Conservation (phyloP, 2,329 filamentous ascomycete species). For the Calonectria ilicicola region DNA sequence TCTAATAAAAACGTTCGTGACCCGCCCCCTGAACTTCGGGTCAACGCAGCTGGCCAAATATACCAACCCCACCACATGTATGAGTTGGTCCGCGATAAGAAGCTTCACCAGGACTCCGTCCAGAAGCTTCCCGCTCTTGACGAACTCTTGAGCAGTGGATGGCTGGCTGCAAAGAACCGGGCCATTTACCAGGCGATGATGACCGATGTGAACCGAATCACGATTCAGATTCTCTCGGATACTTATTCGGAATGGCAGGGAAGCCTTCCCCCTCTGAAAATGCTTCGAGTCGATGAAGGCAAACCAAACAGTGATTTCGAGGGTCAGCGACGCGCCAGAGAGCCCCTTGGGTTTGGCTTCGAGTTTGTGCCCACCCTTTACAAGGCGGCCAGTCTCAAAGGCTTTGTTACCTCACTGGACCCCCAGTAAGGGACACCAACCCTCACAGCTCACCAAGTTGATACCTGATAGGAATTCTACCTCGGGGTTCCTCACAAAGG, state of each 20-base stretch:
- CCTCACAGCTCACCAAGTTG: background rate
- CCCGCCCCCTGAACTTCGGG: background rate
- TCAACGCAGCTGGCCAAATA: slow-evolving; percentile 28
- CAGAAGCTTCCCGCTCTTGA: slow-evolving; percentile 43
- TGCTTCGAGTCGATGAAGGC: background rate
- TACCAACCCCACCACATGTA: slow-evolving; percentile 10
- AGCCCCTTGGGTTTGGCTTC: slow-evolving; percentile 14
- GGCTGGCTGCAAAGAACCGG: background rate
- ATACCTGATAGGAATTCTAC: background rate
- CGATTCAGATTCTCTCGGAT: slow-evolving; percentile 7
- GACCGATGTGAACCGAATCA: slow-evolving; percentile 35
- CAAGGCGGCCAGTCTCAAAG: background rate
- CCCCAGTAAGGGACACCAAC: background rate
- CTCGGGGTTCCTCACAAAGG: background rate
- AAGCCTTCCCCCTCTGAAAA: background rate
- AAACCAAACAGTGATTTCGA: slow-evolving; percentile 25
- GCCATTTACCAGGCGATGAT: slow-evolving; percentile 27
- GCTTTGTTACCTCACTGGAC: background rate
- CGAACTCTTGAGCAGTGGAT: slow-evolving; percentile 20
- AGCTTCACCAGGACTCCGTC: slow-evolving; percentile 45
- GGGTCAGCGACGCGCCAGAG: background rate
- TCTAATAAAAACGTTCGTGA: slow-evolving; percentile 28
- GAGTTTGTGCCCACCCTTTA: background rate
- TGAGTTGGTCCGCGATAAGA: slow-evolving; percentile 41
- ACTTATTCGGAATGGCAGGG: background rate